These are phyloP conservation scores for Populus davidiana DNA, from an alignment of 345 rosid species.

Conservation along the genomic window DNA sequence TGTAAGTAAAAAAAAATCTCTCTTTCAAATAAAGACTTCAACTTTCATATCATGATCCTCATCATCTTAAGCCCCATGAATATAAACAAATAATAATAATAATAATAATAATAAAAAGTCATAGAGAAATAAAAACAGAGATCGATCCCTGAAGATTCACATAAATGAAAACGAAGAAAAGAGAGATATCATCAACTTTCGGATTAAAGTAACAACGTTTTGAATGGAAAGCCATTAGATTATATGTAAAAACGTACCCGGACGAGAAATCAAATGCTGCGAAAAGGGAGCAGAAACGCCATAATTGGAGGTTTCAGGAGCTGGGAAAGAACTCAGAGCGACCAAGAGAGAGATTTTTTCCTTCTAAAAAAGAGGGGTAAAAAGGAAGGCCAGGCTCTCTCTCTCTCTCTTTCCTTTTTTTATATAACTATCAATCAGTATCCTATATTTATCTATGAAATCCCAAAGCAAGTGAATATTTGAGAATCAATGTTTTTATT, in stretches of 20 bases:
- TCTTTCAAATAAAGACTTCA: not conserved
- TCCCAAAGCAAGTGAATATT: conserved; percentile 11
- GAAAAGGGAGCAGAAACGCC: conserved; percentile 10
- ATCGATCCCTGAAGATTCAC: not conserved
- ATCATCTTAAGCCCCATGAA: not conserved
- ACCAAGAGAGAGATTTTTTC: not conserved
- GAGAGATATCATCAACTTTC: not conserved
- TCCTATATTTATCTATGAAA: not conserved
- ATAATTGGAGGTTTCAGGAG: conserved; percentile 13
- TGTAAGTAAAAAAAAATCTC: not conserved
- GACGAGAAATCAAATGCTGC: conserved; percentile 11
- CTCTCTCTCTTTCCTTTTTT: too few species aligned
- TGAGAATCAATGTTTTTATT: not conserved
- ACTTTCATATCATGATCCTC: not conserved
- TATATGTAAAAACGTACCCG: not conserved
- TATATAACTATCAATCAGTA: too few species aligned
- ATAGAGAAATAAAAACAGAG: not conserved
- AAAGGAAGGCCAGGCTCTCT: not conserved
- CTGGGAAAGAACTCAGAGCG: conserved; percentile 2
- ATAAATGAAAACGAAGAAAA: too few species aligned
- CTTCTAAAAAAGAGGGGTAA: not conserved
- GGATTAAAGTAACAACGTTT: not conserved
- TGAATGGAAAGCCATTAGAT: too few species aligned
- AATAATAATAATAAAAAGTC: too few species aligned
- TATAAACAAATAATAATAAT: not conserved